Evolutionary conservation across 768 basidiomycete species (phyloP).

Genomic region (Tricholoma furcatifolium): DNA sequence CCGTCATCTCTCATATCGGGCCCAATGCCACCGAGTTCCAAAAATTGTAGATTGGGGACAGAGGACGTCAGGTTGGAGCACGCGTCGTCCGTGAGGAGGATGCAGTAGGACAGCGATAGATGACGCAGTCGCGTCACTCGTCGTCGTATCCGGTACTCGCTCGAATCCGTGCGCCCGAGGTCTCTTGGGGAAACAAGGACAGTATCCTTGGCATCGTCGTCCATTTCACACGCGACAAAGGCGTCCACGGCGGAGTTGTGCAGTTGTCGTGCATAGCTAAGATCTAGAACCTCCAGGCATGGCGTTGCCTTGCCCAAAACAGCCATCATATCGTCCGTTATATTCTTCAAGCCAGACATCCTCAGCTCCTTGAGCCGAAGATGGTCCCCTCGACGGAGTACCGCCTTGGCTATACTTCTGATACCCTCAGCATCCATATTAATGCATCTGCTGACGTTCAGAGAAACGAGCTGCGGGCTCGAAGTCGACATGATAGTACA

Average conservation of each 20-base stretch:
- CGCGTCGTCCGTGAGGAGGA: conserved; percentile 69
- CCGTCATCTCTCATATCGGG: conserved; percentile 68
- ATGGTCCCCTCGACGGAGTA: conserved; percentile 42
- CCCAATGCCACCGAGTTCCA: conserved; percentile 81
- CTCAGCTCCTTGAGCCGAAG: conserved; percentile 62
- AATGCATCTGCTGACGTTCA: conserved; percentile 73
- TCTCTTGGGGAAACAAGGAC: conserved; percentile 59
- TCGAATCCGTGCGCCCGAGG: conserved; percentile 54
- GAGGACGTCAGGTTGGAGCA: conserved; percentile 71
- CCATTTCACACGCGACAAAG: conserved; percentile 56
- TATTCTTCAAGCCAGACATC: conserved; percentile 63
- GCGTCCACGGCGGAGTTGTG: conserved; percentile 77
- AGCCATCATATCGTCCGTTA: conserved; percentile 61
- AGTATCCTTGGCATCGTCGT: conserved; percentile 38
- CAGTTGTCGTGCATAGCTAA: conserved; percentile 69
- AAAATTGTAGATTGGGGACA: conserved; percentile 68
- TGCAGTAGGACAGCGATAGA: conserved; percentile 69
- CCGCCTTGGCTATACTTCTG: conserved; percentile 41
- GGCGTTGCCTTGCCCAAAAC: conserved; percentile 68
- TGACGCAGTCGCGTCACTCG: conserved; percentile 72
- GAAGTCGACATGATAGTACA: conserved; percentile 63
- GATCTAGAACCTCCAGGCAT: conserved; percentile 73
- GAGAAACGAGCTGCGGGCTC: conserved; percentile 51
- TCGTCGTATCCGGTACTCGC: conserved; percentile 50
- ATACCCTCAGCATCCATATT: conserved; percentile 70